These are phyloP conservation scores for Bocquillonia castaneifolia DNA, from an alignment of 441 rosid species.

Conservation along the genomic window DNA sequence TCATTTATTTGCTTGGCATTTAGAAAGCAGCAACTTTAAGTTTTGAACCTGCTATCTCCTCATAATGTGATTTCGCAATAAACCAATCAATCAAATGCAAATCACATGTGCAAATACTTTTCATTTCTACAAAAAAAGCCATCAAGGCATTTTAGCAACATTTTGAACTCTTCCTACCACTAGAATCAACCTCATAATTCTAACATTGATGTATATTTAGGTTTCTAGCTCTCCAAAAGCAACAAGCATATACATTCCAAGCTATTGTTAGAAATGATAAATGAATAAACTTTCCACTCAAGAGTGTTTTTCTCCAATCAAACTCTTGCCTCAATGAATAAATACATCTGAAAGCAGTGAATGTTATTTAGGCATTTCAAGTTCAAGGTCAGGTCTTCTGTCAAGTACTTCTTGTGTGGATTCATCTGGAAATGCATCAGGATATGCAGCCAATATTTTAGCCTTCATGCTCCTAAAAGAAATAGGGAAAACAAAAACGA, in stretches of 20 bases:
- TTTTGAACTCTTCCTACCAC: neutral
- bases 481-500: neutral
- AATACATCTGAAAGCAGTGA: neutral
- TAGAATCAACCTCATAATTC: neutral
- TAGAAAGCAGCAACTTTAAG: neutral
- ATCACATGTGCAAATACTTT: neutral
- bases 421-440: conserved; percentile 84
- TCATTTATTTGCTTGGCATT: neutral
- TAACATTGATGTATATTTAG: neutral
- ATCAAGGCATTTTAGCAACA: neutral
- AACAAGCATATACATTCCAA: neutral
- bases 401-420: conserved; percentile 57
- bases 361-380: conserved; percentile 50
- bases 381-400: conserved; percentile 79
- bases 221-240: neutral
- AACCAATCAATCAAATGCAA: neutral
- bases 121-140: neutral
- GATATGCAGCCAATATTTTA: conserved; percentile 64
- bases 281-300: neutral
- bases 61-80: neutral
- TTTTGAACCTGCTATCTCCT: neutral
- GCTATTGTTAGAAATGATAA: neutral
- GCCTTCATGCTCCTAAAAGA: conserved; percentile 57
- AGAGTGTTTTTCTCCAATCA: neutral
- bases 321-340: neutral